phyloP scores from a whole-genome alignment of 441 rosid genomes.

The Brassica balearica region DNA sequence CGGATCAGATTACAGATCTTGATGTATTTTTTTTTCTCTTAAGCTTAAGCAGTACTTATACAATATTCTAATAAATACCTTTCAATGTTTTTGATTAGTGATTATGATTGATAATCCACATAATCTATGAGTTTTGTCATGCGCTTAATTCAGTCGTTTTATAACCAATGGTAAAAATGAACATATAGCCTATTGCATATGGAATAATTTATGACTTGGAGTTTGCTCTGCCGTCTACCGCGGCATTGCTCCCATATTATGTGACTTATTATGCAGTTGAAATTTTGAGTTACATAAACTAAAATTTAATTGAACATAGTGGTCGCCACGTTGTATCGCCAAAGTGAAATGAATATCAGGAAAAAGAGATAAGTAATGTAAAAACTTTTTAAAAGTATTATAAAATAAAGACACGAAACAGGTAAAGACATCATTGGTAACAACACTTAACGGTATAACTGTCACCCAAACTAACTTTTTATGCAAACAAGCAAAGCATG shows the following conservation, averaged over 20 bases:
- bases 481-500: constrained; percentile 42
- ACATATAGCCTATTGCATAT: background rate
- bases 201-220: background rate
- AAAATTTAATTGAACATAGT: constrained; percentile 27
- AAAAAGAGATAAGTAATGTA: constrained; percentile 22
- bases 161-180: too few species aligned
- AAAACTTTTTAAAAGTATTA: constrained; percentile 8
- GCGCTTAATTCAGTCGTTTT: background rate
- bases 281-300: background rate
- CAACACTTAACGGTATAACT: constrained; percentile 43
- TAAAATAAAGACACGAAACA: constrained; percentile 12
- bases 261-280: background rate
- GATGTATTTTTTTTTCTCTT: background rate
- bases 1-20: background rate
- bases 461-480: constrained; percentile 42
- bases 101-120: background rate
- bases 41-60: constrained; percentile 16
- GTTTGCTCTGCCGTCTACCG: background rate
- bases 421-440: constrained; percentile 34
- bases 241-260: background rate
- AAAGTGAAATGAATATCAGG: constrained; percentile 8
- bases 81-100: background rate
- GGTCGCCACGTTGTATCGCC: constrained; percentile 41
- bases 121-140: background rate
- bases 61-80: background rate